phyloP scores from a whole-genome alignment of 306 rosid genomes.

The Albizia julibrissin region DNA sequence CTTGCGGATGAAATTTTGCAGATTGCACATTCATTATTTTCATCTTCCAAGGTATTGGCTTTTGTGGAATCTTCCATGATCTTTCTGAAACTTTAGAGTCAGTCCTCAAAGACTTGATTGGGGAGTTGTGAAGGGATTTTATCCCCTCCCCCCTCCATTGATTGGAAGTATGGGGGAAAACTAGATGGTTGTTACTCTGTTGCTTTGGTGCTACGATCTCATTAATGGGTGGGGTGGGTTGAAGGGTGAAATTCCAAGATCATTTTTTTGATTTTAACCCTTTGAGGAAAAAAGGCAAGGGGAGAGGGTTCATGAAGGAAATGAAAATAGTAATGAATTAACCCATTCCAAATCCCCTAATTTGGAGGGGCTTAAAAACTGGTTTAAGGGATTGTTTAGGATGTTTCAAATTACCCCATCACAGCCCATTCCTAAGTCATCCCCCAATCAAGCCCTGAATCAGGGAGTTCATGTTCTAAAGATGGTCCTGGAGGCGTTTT shows the following conservation, averaged over 20 bases:
- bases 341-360: not conserved
- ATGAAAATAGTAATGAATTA: not conserved
- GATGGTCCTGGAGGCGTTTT: not conserved
- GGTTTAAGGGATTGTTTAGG: not conserved
- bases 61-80: constrained; percentile 15
- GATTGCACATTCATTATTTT: constrained; percentile 61
- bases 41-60: constrained; percentile 76
- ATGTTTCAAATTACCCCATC: not conserved
- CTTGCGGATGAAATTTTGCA: constrained; percentile 64
- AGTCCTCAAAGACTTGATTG: not conserved
- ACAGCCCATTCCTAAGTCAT: not conserved
- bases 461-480: not conserved
- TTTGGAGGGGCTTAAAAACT: not conserved
- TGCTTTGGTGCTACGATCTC: not conserved
- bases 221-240: not conserved
- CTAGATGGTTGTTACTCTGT: not conserved
- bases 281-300: not conserved
- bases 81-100: not conserved
- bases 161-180: not conserved
- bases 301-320: not conserved
- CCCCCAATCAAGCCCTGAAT: not conserved
- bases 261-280: not conserved
- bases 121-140: not conserved
- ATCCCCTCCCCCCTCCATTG: not conserved
- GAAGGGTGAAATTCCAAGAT: not conserved